phyloP scores from a whole-genome alignment of 2,329 filamentous ascomycete species.

The Neofusicoccum umdonicola region DNA sequence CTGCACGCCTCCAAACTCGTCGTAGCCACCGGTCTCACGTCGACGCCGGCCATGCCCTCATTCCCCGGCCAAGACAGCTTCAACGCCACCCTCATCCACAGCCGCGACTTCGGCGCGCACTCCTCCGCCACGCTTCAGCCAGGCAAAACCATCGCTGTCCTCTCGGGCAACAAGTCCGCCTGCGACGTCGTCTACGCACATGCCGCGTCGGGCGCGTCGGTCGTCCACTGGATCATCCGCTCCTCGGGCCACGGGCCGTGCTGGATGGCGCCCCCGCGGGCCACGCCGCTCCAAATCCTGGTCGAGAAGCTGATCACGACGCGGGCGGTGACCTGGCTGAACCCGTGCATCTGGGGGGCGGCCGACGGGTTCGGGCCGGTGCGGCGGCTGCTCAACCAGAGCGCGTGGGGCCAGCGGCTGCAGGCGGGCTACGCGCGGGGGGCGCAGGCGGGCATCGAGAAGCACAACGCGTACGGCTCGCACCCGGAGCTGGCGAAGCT shows the following conservation, averaged over 20 bases:
- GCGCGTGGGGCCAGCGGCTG: constrained; percentile 54
- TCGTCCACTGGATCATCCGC: constrained; percentile 58
- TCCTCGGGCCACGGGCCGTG: constrained; percentile 56
- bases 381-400: constrained; percentile 58
- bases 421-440: constrained; percentile 57
- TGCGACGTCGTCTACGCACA: constrained; percentile 63
- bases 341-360: constrained; percentile 69
- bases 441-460: constrained; percentile 53
- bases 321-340: constrained; percentile 70
- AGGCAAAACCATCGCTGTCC: constrained; percentile 48
- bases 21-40: constrained; percentile 61
- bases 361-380: constrained; percentile 58
- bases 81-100: constrained; percentile 55
- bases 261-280: constrained; percentile 60
- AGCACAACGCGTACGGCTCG: constrained; percentile 45
- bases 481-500: constrained; percentile 42
- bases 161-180: constrained; percentile 62
- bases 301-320: constrained; percentile 67
- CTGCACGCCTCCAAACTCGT: constrained; percentile 51
- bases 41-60: constrained; percentile 54
- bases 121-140: constrained; percentile 35
- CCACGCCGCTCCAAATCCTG: constrained; percentile 66
- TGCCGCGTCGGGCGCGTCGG: constrained; percentile 38
- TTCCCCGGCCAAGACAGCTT: constrained; percentile 54
- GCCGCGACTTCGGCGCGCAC: constrained; percentile 50